Conservation (phyloP, 2,329 filamentous ascomycete genomes). For the Penicillium occitanis region DNA sequence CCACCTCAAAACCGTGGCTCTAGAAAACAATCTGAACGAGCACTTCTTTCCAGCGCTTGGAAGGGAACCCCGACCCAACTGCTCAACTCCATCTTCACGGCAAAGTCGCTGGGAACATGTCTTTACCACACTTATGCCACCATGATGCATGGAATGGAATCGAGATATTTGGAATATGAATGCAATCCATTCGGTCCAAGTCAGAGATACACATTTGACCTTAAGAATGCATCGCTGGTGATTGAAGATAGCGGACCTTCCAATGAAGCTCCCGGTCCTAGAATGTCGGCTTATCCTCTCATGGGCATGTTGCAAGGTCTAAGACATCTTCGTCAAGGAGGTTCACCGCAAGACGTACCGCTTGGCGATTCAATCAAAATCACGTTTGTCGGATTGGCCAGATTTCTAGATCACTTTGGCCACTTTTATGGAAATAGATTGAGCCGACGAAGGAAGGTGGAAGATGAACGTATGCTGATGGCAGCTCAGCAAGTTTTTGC, state of each 20-base stretch:
- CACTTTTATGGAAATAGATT: slow-evolving; percentile 9
- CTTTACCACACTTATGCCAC: slow-evolving; percentile 1
- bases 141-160: slow-evolving; percentile 9
- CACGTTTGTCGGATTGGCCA: background rate
- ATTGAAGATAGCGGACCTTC: background rate
- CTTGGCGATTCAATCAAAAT: background rate
- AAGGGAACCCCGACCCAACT: slow-evolving; percentile 5
- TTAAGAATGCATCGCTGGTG: background rate
- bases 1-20: too few relatives aligned
- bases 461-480: background rate
- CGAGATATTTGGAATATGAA: slow-evolving; percentile 8
- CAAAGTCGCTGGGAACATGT: background rate
- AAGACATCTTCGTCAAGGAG: background rate
- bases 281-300: background rate
- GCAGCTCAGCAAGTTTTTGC: slow-evolving; percentile 2
- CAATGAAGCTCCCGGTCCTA: background rate
- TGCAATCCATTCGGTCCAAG: slow-evolving; percentile 2
- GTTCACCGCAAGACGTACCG: background rate
- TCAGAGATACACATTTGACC: background rate
- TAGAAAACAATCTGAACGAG: background rate
- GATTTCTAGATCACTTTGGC: slow-evolving; percentile 8
- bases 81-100: slow-evolving; percentile 3
- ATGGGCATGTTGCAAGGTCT: background rate
- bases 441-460: background rate
- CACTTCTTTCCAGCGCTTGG: background rate